Evolutionary conservation across 306 rosid species (phyloP).

Genomic region (Clitoria ternatea): DNA sequence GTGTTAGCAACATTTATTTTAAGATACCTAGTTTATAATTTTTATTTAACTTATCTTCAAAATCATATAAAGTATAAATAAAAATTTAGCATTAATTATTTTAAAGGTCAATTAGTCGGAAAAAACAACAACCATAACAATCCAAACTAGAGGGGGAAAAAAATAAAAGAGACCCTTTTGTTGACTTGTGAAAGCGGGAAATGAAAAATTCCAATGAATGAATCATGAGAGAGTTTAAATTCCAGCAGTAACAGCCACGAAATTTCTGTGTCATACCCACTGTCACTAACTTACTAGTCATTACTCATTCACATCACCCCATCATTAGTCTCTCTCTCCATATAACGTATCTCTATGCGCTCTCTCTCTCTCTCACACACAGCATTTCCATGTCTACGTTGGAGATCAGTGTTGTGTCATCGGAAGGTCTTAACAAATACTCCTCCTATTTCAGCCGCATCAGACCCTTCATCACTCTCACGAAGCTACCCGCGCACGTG

Average conservation of each 20-base stretch:
- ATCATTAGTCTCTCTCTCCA: background rate
- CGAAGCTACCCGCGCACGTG: constrained; percentile 25
- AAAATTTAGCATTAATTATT: no score
- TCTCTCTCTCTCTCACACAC: background rate
- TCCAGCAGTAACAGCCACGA: constrained; percentile 9
- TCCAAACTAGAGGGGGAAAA: no score
- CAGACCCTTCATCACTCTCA: constrained; percentile 47
- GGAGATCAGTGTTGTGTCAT: constrained; percentile 48
- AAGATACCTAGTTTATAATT: no score
- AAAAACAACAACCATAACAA: no score
- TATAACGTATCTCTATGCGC: background rate
- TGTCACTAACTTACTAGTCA: no score
- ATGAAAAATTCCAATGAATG: background rate
- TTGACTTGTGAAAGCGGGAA: background rate
- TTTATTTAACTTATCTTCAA: no score
- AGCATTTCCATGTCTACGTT: constrained; percentile 11
- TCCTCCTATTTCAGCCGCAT: constrained; percentile 20
- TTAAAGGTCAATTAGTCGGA: no score
- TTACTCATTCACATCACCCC: no score
- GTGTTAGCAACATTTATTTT: no score
- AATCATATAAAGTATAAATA: no score
- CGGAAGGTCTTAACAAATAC: constrained; percentile 37
- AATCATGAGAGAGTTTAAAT: no score
- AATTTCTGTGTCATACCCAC: constrained; percentile 13
- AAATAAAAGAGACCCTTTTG: no score